Percentiles rank a stretch among this genome's conserved stretches.
These are phyloP conservation scores for Porcisia deanei DNA, from an alignment of 208 protist genomes.

Conservation along the genomic window DNA sequence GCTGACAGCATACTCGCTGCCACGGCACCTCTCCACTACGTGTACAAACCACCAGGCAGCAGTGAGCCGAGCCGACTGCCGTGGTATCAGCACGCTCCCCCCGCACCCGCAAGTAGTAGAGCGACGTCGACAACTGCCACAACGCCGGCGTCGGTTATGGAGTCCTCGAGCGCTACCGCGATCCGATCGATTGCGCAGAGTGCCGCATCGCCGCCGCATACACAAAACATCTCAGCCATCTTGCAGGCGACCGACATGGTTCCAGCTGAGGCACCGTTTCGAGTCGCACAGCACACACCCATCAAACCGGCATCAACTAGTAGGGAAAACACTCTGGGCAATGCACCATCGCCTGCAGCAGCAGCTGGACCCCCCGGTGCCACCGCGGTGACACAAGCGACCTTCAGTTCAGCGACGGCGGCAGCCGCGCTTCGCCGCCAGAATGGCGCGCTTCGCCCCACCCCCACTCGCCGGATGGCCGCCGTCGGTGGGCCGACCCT, in stretches of 20 bases:
- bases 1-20: not conserved
- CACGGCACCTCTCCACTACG: conserved; percentile 17
- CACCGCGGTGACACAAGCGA: not conserved
- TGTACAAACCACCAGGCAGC: conserved; percentile 66
- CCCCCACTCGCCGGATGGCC: conserved; percentile 32
- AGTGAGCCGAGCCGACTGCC: conserved; percentile 46
- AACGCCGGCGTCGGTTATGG: not conserved
- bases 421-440: conserved; percentile 6
- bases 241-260: not conserved
- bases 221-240: conserved; percentile 20
- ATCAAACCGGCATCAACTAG: conserved; percentile 1
- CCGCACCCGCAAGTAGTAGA: not conserved
- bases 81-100: conserved; percentile 42
- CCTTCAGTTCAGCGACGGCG: not conserved
- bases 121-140: not conserved
- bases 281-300: not conserved
- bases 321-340: conserved; percentile 6
- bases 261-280: not conserved
- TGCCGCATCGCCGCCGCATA: conserved; percentile 6
- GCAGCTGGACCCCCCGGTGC: not conserved
- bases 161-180: not conserved
- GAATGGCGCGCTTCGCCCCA: conserved; percentile 29
- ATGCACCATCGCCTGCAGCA: not conserved
- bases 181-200: not conserved
- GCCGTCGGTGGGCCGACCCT: conserved; percentile 40